phyloP scores from a whole-genome alignment of 352 stramenopile genomes.

The Globisporangium uncinulatum region DNA sequence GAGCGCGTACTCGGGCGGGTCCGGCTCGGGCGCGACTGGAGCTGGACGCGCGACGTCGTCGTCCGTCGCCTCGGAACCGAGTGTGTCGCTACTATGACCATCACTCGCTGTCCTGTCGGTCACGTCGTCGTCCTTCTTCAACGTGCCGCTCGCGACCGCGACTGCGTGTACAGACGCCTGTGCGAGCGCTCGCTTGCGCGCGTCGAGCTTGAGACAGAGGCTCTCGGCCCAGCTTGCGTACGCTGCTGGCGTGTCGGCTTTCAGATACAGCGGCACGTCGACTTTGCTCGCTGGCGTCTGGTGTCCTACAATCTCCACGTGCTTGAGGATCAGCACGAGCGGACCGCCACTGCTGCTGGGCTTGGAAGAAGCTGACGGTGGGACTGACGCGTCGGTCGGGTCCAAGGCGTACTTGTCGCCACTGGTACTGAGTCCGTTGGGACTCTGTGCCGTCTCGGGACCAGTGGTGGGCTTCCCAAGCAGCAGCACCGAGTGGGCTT shows the following conservation, averaged over 20 bases:
- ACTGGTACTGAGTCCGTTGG: background rate
- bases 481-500: constrained; percentile 28
- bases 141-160: background rate
- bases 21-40: constrained; percentile 2
- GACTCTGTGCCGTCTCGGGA: background rate
- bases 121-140: too few species aligned
- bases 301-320: constrained; percentile 38
- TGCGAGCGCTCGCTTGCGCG: constrained; percentile 27
- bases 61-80: too few species aligned
- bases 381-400: background rate
- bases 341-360: constrained; percentile 14
- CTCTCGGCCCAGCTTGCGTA: constrained; percentile 44
- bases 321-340: constrained; percentile 37
- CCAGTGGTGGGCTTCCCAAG: constrained; percentile 17
- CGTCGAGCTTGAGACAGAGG: constrained; percentile 46
- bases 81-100: too few species aligned
- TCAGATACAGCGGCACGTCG: constrained; percentile 46
- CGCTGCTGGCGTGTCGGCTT: constrained; percentile 36
- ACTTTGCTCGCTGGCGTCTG: constrained; percentile 28
- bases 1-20: constrained; percentile 38
- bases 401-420: background rate
- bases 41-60: background rate
- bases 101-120: too few species aligned
- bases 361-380: constrained; percentile 5
- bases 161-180: constrained; percentile 11